Base-by-base conservation (phyloP, 257 asterid genomes). In the Scutellaria minor region DNA sequence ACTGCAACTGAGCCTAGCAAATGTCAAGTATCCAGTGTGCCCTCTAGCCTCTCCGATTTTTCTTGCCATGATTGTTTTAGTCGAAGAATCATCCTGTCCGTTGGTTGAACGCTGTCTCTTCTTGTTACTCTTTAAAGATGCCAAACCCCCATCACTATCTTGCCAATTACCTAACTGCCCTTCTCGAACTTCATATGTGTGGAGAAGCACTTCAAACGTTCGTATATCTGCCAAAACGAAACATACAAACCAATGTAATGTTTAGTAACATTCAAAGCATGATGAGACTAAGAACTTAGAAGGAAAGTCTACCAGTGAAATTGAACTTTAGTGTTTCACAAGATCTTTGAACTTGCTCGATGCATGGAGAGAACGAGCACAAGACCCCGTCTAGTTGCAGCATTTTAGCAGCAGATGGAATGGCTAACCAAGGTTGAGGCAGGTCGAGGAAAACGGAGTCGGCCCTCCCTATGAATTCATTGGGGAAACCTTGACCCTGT, bases 361-460 rank as follows among this genome's bases (percentile, higher is more conserved):
- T 94, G 82, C 99, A 94, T 0, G 98, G 99, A 6, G 98, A 94
- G 80, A 94, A 94, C 39, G 99, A 89, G 86, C 99, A 94, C 85
- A 92, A 64, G 52, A 88, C 84, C 9, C 97, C 99, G 59, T 94
- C 99, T 80, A 81, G 90, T 81, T 91, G 93, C 86, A 94, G 79
- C 95, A 94, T 88, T 81, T 82, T 91, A 8, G 89, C 92, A 77
- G 93, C 96, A n/a, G 95, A 94, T 67, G 96, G 95, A 70, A 92
- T 90, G 58, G 94, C 99, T 63, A 88, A 76, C 99, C 99, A 95
- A 1, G 98, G 99, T 74, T 92, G 97, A 77, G 99, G 99, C 64
- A 95, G 89, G 83, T 95, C 99, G 1, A 95, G 88, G 83, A 95
- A 95, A 61, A 90, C 88, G 0, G 98, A 86, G 78, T 95, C 97